Evolutionary conservation across 495 filamentous ascomycete genomes (phyloP), one percentile per base, ranked within the genome.

Genomic region (Aspergillus asperescens): DNA sequence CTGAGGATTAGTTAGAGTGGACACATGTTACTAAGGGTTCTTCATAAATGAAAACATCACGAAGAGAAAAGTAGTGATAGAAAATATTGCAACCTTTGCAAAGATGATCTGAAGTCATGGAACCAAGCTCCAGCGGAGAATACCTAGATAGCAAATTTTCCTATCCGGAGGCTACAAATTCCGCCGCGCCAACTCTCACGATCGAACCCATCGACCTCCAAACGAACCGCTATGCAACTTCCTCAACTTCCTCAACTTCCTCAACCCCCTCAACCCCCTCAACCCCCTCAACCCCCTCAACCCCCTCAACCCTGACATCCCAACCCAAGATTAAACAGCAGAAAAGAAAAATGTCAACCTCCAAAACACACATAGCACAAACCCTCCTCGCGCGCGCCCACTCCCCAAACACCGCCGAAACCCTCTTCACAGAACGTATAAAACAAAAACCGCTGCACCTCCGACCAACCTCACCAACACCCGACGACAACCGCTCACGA

Each of bases 391-490:
- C 70, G 7, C 83, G 83, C 56, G 88, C 88, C 18, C 86, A 93
- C 73, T 81, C 84, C 27, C 81, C 89, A 18, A 76, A 81, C 37
- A 81, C 77, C 50, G 83, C 88, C 18, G 65, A 68, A 8, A 71
- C 77, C 6, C 86, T 95, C 73, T 89, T 87, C 76, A 76, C 79
- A 50, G 86, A 93, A 48, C 89, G 90, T 65, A 77, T 96, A 62
- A 81, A 86, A 56, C 81, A 87, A 56, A 89, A 89, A 54, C 88
- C 90, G 0, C 83, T 98, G 56, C 81, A 81, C 66, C 82, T 96
- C 0, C 80, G 81, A 34, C 83, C 90, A 12, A 84, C 85, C 20
- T 84, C 83, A 0, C 82, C 88, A 13, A 70, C 66, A 19, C 65
- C 79, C 19, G 62, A 76, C 29, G 80, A 86, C 65, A 83, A 83